These are phyloP conservation scores for Aphanocladium album DNA, from an alignment of 2,329 filamentous ascomycete genomes.

Conservation along the genomic window DNA sequence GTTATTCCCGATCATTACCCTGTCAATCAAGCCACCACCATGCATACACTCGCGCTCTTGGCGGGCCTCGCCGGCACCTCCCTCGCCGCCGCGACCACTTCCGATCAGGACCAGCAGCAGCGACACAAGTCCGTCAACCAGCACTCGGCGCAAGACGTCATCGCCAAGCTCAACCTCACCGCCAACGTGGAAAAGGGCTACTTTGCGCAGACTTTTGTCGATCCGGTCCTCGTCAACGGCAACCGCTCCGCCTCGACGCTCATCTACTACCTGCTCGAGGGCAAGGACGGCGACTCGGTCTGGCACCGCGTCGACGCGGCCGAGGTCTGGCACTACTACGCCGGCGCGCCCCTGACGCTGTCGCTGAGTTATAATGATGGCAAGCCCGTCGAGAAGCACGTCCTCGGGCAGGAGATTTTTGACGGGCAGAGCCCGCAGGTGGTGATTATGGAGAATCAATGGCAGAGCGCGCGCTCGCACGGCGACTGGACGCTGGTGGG, in stretches of 20 bases:
- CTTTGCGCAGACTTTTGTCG: slow-evolving; percentile 35
- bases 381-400: slow-evolving; percentile 12
- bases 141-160: slow-evolving; percentile 35
- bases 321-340: slow-evolving; percentile 51
- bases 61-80: not conserved
- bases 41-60: not conserved
- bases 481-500: slow-evolving; percentile 46
- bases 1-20: too few species aligned
- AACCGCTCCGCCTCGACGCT: slow-evolving; percentile 39
- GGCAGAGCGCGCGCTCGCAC: slow-evolving; percentile 41
- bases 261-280: slow-evolving; percentile 50
- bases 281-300: slow-evolving; percentile 34
- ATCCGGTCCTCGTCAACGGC: slow-evolving; percentile 17
- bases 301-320: slow-evolving; percentile 48
- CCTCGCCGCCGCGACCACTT: not conserved
- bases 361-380: slow-evolving; percentile 41
- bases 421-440: slow-evolving; percentile 37
- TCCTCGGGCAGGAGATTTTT: slow-evolving; percentile 39
- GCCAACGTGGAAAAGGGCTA: slow-evolving; percentile 46
- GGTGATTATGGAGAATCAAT: slow-evolving; percentile 33
- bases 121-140: not conserved
- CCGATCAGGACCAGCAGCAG: not conserved
- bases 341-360: slow-evolving; percentile 44
- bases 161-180: slow-evolving; percentile 35
- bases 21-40: not conserved